Percentiles rank a stretch among this genome's conserved stretches.
Evolutionary conservation across 257 asterid species (phyloP).

Genomic region (Thymus quinquecostatus): DNA sequence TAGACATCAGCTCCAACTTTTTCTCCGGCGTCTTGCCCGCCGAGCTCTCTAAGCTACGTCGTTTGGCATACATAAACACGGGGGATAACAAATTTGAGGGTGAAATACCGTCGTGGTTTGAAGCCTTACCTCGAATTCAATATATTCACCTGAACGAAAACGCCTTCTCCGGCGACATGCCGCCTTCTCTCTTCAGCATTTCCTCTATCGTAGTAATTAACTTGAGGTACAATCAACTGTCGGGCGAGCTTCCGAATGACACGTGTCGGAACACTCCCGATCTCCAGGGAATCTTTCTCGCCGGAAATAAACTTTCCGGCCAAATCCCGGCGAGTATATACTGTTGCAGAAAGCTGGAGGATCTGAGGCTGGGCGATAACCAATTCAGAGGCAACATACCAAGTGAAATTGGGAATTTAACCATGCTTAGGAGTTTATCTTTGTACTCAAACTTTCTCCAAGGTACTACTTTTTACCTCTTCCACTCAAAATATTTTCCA

Average conservation of each 20-base stretch:
- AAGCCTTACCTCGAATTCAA: not conserved
- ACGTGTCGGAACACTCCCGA: not conserved
- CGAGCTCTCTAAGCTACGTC: not conserved
- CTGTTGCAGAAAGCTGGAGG: slow-evolving; percentile 10
- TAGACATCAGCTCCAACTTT: slow-evolving; percentile 8
- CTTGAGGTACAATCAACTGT: not conserved
- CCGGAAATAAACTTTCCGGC: not conserved
- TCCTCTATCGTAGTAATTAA: not conserved
- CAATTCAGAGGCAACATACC: slow-evolving; percentile 10
- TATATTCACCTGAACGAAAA: not conserved
- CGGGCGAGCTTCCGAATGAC: not conserved
- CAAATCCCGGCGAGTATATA: not conserved
- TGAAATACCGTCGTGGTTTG: not conserved
- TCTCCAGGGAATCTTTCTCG: not conserved
- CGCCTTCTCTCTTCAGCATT: not conserved
- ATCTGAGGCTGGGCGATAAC: not conserved
- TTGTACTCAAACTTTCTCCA: not conserved
- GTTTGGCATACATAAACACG: not conserved
- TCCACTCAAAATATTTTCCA: too few relatives aligned
- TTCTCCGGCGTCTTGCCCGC: not conserved
- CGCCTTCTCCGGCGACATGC: not conserved
- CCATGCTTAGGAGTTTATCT: not conserved
- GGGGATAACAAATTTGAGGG: not conserved
- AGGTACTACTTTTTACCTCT: not conserved
- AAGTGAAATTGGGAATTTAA: slow-evolving; percentile 14